Percentiles rank a stretch among this genome's conserved stretches.
Conservation (phyloP, 2,329 filamentous ascomycete genomes). For the Diaporthe destruens region DNA sequence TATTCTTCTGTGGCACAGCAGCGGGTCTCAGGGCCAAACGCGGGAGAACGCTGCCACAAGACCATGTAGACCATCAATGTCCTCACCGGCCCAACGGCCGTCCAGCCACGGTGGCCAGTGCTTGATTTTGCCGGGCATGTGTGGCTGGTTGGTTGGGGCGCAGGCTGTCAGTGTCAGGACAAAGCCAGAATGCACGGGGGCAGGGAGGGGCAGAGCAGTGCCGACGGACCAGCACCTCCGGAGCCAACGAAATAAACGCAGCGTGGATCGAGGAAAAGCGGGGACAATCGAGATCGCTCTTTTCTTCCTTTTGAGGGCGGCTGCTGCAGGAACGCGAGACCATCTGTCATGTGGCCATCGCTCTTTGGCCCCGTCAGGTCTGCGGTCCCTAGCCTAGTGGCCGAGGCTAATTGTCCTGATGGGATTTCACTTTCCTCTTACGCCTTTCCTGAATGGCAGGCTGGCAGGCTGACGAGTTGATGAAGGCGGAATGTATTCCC, state of each 20-base stretch:
- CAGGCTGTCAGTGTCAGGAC: no score
- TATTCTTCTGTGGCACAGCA: neutral
- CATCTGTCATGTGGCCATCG: conserved; percentile 15
- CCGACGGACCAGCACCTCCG: conserved; percentile 9
- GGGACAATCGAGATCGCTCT: conserved; percentile 33
- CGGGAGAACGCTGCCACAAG: neutral
- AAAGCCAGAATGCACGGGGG: no score
- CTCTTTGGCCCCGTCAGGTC: neutral
- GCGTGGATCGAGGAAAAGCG: conserved; percentile 15
- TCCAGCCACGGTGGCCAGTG: neutral
- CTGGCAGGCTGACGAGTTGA: conserved; percentile 20
- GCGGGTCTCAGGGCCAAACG: neutral
- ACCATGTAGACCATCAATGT: neutral
- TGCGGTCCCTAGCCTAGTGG: conserved; percentile 11
- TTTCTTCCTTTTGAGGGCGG: neutral
- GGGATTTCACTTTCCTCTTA: neutral
- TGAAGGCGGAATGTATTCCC: neutral
- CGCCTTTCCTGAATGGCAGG: neutral
- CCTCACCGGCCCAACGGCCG: conserved; percentile 1
- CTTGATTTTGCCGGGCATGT: no score
- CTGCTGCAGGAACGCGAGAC: conserved; percentile 20
- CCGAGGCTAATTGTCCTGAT: conserved; percentile 8
- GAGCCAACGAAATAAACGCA: neutral
- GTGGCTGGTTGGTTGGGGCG: conserved; percentile 4
- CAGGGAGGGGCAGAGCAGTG: neutral